Base-by-base conservation (phyloP, 2,329 filamentous ascomycete genomes). In the Aspergillus sclerotialis region DNA sequence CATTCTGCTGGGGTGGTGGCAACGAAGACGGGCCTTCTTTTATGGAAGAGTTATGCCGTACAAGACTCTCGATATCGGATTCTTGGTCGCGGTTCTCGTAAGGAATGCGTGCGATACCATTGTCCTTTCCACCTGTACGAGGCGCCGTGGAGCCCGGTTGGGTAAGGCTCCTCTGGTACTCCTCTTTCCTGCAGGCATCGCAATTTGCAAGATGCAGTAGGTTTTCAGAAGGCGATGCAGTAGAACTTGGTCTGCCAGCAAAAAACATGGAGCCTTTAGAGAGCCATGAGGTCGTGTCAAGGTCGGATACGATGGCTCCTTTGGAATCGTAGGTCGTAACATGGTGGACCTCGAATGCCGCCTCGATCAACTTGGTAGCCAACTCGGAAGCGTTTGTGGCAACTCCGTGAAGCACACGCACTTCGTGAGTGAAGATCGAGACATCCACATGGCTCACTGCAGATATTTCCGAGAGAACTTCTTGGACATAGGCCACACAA, bases 151-250 rank as follows among this genome's bases (percentile, higher is more conserved):
- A n/a, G n/a, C n/a, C n/a, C n/a, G n/a, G n/a, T n/a, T n/a, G n/a
- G n/a, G n/a, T n/a, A n/a, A n/a, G n/a, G n/a, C 38, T 26, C 11
- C 44, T 51, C 29, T 48, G 46, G 24, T 49, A 41, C 31, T 56
- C 52, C 40, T 70, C 65, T 27, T 58, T 60, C 37, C 60, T 61
- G 52, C 71, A 75, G 17, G 64, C 62, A 42, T 69, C 62, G 42
- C 71, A 75, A 35, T 72, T 73, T 36, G 67, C 61, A 26, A 74
- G 53, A 43, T 75, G 66, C 33, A 53, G 55, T 19, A 42, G 48
- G 15, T 49, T 44, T 11, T 48, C 48, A 12, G 42, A 35, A 2
- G 43, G 40, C 25, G 44, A 35, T 10, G n/a, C 39, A 43, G 14
- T 46, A 41, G 14, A 46, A 40, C 7, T 46, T 44, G 5, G 38